Evolutionary conservation across 1,139 yeast species (phyloP).

Genomic region (Sugiyamaella xylanicola): DNA sequence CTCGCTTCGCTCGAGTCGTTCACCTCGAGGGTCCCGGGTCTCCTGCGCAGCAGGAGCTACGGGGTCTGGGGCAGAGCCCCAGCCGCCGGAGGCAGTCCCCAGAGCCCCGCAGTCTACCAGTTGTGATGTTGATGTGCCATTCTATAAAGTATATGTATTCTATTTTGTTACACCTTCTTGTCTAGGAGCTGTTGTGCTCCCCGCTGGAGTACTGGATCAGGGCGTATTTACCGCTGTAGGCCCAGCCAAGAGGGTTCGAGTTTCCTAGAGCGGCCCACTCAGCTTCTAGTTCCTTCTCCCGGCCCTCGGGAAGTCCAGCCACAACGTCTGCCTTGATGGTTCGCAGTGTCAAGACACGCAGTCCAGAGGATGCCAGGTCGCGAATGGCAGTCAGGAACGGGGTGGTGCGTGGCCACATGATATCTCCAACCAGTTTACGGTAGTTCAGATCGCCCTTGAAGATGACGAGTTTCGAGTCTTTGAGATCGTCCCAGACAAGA

Average conservation of each 20-base stretch:
- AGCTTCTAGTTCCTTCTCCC: slow-evolving; percentile 64
- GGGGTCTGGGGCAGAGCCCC: slow-evolving; percentile 2
- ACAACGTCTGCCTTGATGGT: slow-evolving; percentile 98
- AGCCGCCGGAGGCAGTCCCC: slow-evolving; percentile 5
- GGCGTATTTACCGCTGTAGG: slow-evolving; percentile 90
- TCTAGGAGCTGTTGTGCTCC: slow-evolving; percentile 1
- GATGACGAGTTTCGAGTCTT: slow-evolving; percentile 68
- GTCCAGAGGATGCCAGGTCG: slow-evolving; percentile 58
- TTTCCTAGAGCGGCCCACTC: slow-evolving; percentile 60
- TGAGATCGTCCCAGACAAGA: slow-evolving; percentile 53
- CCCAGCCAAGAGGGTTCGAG: slow-evolving; percentile 75
- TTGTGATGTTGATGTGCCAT: too few species aligned
- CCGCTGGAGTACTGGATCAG: slow-evolving; percentile 57
- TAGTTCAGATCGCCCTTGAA: slow-evolving; percentile 96
- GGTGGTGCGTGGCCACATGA: slow-evolving; percentile 83
- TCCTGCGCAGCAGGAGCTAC: background rate
- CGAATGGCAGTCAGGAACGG: slow-evolving; percentile 72
- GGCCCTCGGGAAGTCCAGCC: slow-evolving; percentile 73
- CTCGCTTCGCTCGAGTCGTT: too few species aligned
- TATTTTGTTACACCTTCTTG: background rate
- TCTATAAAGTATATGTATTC: too few species aligned
- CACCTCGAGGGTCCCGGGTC: too few species aligned
- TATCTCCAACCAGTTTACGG: slow-evolving; percentile 89
- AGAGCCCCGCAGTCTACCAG: too few species aligned
- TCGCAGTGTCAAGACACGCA: slow-evolving; percentile 73